Conservation (phyloP, 768 basidiomycete genomes). For the Lactifluus echinatus region DNA sequence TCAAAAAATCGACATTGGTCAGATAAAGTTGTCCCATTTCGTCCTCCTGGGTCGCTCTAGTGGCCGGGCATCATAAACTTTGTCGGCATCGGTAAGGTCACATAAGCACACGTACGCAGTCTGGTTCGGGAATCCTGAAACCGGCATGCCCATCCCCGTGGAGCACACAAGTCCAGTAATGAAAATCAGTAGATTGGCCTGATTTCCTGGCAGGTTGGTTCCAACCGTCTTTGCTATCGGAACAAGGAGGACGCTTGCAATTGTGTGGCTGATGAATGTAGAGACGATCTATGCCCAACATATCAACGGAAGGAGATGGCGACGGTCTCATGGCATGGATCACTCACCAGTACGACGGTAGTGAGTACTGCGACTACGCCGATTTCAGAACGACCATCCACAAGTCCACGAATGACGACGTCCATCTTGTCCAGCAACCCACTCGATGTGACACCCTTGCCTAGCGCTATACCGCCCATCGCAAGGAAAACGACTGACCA, state of each 20-base stretch:
- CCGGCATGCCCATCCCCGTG: constrained; percentile 96
- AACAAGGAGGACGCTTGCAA: constrained; percentile 92
- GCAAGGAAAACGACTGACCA: constrained; percentile 95
- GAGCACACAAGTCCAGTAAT: constrained; percentile 90
- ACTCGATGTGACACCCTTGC: constrained; percentile 85
- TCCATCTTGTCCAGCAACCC: constrained; percentile 82
- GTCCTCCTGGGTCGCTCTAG: constrained; percentile 85
- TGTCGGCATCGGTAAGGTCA: background rate
- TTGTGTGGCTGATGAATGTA: constrained; percentile 97
- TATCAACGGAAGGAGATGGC: background rate
- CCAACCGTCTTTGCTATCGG: constrained; percentile 93
- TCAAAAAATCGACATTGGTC: constrained; percentile 79
- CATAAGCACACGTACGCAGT: constrained; percentile 65
- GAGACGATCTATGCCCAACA: constrained; percentile 53
- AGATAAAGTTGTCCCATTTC: constrained; percentile 88
- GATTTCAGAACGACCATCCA: constrained; percentile 57
- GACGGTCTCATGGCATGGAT: background rate
- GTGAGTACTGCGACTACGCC: constrained; percentile 58
- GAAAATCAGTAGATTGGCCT: constrained; percentile 82
- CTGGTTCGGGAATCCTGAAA: constrained; percentile 98
- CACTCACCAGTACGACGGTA: constrained; percentile 26
- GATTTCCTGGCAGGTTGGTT: constrained; percentile 55
- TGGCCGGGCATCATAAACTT: background rate
- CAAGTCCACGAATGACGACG: constrained; percentile 43
- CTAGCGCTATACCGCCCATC: constrained; percentile 96